Conservation (phyloP, 129 eudicot genomes). For the Smallanthus sonchifolius region DNA sequence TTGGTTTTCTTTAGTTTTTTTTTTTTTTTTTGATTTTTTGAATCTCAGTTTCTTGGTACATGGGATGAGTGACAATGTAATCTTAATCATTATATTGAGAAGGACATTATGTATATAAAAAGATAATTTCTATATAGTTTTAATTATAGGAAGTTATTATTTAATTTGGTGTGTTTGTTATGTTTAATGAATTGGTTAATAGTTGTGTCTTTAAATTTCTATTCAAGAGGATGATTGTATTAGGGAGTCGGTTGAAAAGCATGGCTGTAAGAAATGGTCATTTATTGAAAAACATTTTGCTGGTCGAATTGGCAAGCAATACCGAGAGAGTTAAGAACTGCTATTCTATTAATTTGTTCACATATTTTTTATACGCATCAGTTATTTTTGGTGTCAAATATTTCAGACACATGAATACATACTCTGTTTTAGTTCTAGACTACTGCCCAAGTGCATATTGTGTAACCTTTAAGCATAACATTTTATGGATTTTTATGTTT, state of each 20-base stretch:
- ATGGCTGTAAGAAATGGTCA: slow-evolving; percentile 86
- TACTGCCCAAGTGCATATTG: too few species aligned
- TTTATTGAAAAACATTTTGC: slow-evolving; percentile 61
- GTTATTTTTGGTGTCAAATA: neutral
- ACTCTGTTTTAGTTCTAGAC: too few species aligned
- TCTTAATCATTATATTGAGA: too few species aligned
- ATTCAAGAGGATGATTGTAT: slow-evolving; percentile 84
- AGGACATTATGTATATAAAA: too few species aligned
- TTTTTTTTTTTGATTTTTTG: too few species aligned
- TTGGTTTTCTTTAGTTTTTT: too few species aligned
- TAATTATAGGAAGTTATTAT: neutral
- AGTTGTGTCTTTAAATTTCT: neutral
- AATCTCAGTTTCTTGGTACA: too few species aligned
- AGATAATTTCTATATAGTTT: too few species aligned
- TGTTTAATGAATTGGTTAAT: neutral
- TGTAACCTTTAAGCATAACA: too few species aligned
- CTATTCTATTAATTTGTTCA: neutral
- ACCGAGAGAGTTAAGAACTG: slow-evolving; percentile 72
- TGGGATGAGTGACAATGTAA: too few species aligned
- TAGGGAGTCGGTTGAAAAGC: slow-evolving; percentile 59
- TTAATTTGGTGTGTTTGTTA: neutral
- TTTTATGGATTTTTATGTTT: neutral
- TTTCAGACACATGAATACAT: neutral
- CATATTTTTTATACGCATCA: neutral
- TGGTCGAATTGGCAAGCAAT: slow-evolving; percentile 96